Conservation (phyloP, 257 asterid species). For the Salvia miltiorrhiza region DNA sequence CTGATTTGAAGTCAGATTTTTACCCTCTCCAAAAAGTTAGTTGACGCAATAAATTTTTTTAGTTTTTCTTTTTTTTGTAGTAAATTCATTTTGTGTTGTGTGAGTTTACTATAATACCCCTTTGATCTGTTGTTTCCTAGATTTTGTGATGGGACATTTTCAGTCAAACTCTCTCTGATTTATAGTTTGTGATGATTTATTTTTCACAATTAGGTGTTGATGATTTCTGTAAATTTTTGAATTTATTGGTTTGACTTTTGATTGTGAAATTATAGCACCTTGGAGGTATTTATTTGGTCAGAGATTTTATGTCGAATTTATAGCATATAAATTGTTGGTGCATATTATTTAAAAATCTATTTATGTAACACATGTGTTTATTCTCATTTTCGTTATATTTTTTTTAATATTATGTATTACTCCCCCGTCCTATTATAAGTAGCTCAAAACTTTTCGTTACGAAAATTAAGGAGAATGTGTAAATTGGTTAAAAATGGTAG, state of each 20-base stretch:
- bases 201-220: not conserved
- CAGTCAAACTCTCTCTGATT: not conserved
- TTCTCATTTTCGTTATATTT: too few species aligned
- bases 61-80: too few species aligned
- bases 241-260: not conserved
- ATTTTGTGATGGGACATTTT: slow-evolving; percentile 21
- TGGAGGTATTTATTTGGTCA: not conserved
- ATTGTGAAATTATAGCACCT: not conserved
- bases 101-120: slow-evolving; percentile 24
- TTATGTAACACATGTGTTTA: too few species aligned
- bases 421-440: too few species aligned
- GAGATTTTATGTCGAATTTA: not conserved
- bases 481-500: too few species aligned
- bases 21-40: slow-evolving; percentile 22
- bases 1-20: slow-evolving; percentile 39
- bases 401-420: too few species aligned
- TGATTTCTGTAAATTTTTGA: not conserved
- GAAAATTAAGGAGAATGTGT: too few species aligned
- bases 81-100: not conserved
- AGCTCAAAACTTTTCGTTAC: too few species aligned
- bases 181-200: not conserved
- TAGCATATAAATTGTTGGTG: not conserved
- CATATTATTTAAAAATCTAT: not conserved
- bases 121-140: slow-evolving; percentile 9
- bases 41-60: slow-evolving; percentile 31